Base-by-base conservation (phyloP, 2,329 filamentous ascomycete species). In the Neopestalotiopsis rosae region DNA sequence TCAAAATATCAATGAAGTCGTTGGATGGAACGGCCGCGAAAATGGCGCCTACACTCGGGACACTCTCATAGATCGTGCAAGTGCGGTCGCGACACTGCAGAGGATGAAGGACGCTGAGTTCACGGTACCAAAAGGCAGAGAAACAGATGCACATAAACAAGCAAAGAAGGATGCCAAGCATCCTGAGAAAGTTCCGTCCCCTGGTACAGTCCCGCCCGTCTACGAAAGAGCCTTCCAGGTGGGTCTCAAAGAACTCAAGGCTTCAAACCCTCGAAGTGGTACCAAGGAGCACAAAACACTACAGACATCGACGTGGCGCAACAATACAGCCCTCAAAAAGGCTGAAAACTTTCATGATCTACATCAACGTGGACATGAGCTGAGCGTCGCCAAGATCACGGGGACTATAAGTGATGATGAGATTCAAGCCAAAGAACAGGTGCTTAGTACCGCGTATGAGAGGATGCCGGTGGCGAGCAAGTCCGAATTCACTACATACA, bases 1-100 rank as follows among this genome's bases (percentile, higher is more conserved):
- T 66, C 85, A 90, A 4, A 87, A 85, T 74, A 79, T 91, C 3
- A 83, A 85, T 56, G 88, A 93, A 75, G 80, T 94, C 10, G 89
- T 86, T 20, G 81, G 82, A 7, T 71, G 76, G 17, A 81, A 85
- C 32, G 68, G 74, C 30, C 70, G 63, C 52, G 67, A 71, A 6
- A 59, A n/a, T 4, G 1, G 20, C 20, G 78, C 76, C 73, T 81
- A 73, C 62, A 65, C 71, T 10, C 85, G 88, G 52, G 87, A 88
- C 66, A 77, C 79, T 34, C 77, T 75, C 74, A 79, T 90, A 30
- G 84, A 90, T 67, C 34, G 82, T 10, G 81, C 85, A 67, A 87
- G 86, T 57, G 77, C 79, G 4, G 75, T 78, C 14, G 73, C 71
- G 0, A 77, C 81, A 1, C 71, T 86, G 5, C 74, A 80, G 28